Conservation (phyloP, 805 yeast species). For the Pichia exigua region DNA sequence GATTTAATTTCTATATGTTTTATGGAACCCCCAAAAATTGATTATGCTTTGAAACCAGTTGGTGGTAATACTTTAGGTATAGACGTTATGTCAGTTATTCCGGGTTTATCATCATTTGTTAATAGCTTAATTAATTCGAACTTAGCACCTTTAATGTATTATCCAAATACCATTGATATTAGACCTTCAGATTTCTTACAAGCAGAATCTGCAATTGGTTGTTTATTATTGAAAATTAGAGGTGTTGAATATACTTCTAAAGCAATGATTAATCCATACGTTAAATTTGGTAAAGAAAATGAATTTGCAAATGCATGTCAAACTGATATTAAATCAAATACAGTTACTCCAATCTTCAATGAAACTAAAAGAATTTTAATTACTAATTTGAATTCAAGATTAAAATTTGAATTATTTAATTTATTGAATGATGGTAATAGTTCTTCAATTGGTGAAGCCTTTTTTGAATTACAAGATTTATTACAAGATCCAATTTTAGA, state of each 20-base stretch:
- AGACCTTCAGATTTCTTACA: constrained; percentile 68
- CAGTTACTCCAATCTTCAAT: constrained; percentile 55
- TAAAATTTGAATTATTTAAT: constrained; percentile 48
- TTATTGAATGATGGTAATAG: constrained; percentile 48
- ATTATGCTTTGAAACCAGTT: constrained; percentile 74
- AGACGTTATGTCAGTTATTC: constrained; percentile 77
- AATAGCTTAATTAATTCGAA: constrained; percentile 60
- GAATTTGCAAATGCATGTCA: constrained; percentile 23
- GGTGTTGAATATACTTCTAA: constrained; percentile 42
- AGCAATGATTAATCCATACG: constrained; percentile 43
- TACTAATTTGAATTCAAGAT: constrained; percentile 46
- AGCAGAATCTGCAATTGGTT: constrained; percentile 63
- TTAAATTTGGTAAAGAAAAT: constrained; percentile 31
- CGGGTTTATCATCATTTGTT: constrained; percentile 69
- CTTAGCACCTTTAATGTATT: constrained; percentile 71
- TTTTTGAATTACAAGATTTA: constrained; percentile 50
- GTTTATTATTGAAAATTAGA: constrained; percentile 53
- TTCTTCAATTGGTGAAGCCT: constrained; percentile 40
- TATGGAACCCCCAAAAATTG: constrained; percentile 71
- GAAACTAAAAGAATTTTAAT: constrained; percentile 58
- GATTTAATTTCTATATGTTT: constrained; percentile 62
- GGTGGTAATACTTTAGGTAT: constrained; percentile 86
- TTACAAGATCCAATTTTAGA: constrained; percentile 44
- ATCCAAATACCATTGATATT: constrained; percentile 72
- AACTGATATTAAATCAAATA: constrained; percentile 51